These are phyloP conservation scores for Yamadazyma trypodendri DNA, from an alignment of 1,139 yeast species.

Conservation along the genomic window DNA sequence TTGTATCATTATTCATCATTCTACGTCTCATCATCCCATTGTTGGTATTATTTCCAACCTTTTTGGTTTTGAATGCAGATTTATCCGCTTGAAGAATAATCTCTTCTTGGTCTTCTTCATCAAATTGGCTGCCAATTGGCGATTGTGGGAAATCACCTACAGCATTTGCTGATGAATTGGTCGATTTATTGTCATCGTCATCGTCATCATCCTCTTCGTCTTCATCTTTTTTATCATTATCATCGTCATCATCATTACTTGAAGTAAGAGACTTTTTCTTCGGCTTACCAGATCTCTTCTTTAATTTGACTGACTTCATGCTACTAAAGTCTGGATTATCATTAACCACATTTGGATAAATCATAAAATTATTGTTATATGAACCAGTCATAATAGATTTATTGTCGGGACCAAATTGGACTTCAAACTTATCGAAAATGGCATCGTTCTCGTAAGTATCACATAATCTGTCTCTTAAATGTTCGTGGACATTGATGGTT, in stretches of 20 bases:
- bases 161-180: conserved; percentile 24
- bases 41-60: conserved; percentile 35
- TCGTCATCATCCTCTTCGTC: conserved; percentile 39
- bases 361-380: conserved; percentile 95
- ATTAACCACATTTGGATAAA: conserved; percentile 77
- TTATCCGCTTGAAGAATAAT: conserved; percentile 96
- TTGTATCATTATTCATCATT: conserved; percentile 46
- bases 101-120: conserved; percentile 61
- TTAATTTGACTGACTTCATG: conserved; percentile 19
- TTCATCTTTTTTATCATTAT: conserved; percentile 39
- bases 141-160: conserved; percentile 31
- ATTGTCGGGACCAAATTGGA: conserved; percentile 91
- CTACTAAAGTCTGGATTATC: conserved; percentile 9
- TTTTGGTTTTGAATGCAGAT: conserved; percentile 87
- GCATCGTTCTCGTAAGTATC: conserved; percentile 99
- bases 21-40: conserved; percentile 39
- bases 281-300: conserved; percentile 15
- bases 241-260: conserved; percentile 30
- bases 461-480: conserved; percentile 87
- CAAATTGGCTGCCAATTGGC: conserved; percentile 34
- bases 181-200: conserved; percentile 44
- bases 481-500: conserved; percentile 94
- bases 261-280: conserved; percentile 11
- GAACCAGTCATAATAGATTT: conserved; percentile 95
- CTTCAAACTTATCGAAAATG: conserved; percentile 97